A percentile compares a stretch with the other conserved stretches of the same genome.
Evolutionary conservation across 495 filamentous ascomycete genomes (phyloP).

Genomic region (Xylaria curta): DNA sequence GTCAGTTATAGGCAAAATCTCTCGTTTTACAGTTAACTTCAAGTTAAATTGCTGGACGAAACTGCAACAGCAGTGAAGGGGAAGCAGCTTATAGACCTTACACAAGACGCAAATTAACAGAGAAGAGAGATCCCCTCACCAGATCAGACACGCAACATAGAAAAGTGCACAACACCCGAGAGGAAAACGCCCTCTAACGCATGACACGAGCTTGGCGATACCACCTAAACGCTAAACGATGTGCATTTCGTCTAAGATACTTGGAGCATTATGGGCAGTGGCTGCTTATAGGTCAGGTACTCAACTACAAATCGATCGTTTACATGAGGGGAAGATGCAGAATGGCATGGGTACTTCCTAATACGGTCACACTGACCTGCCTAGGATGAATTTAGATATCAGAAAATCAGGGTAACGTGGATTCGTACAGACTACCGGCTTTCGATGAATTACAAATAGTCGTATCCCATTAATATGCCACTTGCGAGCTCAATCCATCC

Average conservation of each 20-base stretch:
- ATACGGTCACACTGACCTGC: neutral
- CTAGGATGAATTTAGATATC: neutral
- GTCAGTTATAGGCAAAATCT: neutral
- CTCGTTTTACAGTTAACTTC: neutral
- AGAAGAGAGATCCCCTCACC: neutral
- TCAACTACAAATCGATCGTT: too few relatives aligned
- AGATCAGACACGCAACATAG: neutral
- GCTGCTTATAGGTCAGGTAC: neutral
- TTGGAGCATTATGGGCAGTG: neutral
- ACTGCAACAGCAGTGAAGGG: neutral
- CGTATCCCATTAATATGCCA: conserved; percentile 47
- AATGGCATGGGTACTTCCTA: neutral
- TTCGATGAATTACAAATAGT: neutral
- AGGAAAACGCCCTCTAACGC: neutral
- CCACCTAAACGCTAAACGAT: neutral
- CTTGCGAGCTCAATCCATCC: conserved; percentile 63
- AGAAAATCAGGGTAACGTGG: neutral
- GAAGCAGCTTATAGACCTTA: neutral
- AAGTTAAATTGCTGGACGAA: neutral
- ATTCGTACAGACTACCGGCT: neutral
- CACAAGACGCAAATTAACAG: neutral
- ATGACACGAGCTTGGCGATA: conserved; percentile 1
- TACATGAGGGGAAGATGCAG: conserved; percentile 6
- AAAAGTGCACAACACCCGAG: neutral
- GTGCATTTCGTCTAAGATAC: neutral